Evolutionary conservation across 805 yeast genomes (phyloP).

Genomic region (Candida sithepensis): DNA sequence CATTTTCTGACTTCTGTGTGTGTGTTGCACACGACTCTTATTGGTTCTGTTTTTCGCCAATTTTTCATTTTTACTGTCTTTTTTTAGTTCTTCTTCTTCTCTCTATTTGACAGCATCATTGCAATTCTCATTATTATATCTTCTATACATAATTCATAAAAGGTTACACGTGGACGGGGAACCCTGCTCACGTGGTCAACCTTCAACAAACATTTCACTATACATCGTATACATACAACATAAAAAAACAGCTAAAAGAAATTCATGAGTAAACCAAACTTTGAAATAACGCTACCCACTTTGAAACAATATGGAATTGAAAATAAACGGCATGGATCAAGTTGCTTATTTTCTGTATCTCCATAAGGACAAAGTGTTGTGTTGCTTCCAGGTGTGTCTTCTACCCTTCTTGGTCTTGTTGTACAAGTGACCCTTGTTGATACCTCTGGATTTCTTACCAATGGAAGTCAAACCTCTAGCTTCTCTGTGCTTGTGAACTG

Average conservation of each 20-base stretch:
- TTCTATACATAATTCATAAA: too few relatives aligned
- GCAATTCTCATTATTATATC: too few relatives aligned
- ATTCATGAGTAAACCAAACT: neutral
- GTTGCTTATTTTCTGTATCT: constrained; percentile 86
- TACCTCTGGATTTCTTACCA: constrained; percentile 99
- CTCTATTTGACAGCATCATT: neutral
- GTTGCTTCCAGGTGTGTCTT: constrained; percentile 99
- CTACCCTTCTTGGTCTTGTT: constrained; percentile 98
- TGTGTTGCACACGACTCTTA: too few relatives aligned
- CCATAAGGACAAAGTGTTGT: constrained; percentile 98
- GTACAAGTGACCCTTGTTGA: constrained; percentile 99
- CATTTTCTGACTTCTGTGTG: too few relatives aligned
- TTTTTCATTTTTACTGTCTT: too few relatives aligned
- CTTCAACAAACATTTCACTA: too few relatives aligned
- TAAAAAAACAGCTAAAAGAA: neutral
- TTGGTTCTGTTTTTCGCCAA: too few relatives aligned
- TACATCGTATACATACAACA: too few relatives aligned
- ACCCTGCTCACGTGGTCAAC: neutral
- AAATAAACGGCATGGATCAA: neutral
- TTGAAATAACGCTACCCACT: neutral
- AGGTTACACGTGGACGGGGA: neutral
- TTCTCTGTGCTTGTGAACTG: constrained; percentile 99
- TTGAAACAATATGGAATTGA: neutral
- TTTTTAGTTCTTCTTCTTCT: neutral
- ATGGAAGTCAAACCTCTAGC: constrained; percentile 97